A percentile compares a stretch with the other conserved stretches of the same genome.
Conservation (phyloP, 2,329 filamentous ascomycete genomes). For the Alternaria arborescens region DNA sequence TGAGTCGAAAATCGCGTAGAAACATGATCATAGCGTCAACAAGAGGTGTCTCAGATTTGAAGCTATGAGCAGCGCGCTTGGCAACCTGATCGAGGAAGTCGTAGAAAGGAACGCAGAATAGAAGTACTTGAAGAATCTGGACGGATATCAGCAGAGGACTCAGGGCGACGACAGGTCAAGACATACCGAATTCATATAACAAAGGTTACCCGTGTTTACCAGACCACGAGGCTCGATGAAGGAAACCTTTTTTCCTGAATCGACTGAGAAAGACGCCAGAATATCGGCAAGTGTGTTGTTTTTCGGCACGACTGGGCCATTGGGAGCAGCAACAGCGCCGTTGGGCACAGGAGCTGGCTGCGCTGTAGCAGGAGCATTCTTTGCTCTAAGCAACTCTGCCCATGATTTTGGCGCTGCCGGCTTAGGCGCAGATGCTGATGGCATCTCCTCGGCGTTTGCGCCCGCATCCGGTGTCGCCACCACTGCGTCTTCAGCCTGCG, state of each 20-base stretch:
- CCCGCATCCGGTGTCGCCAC: constrained; percentile 19
- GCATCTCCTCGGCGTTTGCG: constrained; percentile 42
- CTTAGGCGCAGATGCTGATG: constrained; percentile 55
- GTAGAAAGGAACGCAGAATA: constrained; percentile 94
- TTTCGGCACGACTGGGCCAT: constrained; percentile 58
- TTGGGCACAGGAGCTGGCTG: constrained; percentile 35
- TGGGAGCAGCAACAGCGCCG: constrained; percentile 37
- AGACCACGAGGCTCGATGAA: constrained; percentile 93
- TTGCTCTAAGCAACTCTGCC: constrained; percentile 71
- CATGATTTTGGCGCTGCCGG: constrained; percentile 67
- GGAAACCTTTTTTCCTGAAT: constrained; percentile 70
- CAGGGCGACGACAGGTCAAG: not conserved
- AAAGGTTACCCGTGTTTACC: constrained; percentile 98
- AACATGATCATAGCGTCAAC: constrained; percentile 98
- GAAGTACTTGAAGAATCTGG: constrained; percentile 91
- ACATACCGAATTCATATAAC: constrained; percentile 99
- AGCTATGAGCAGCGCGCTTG: constrained; percentile 84
- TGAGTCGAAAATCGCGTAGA: constrained; percentile 87
- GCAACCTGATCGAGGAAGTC: constrained; percentile 88
- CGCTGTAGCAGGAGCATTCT: constrained; percentile 50
- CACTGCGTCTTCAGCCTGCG: constrained; percentile 18
- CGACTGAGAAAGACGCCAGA: constrained; percentile 75
- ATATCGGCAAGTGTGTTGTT: constrained; percentile 77
- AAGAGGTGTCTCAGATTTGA: constrained; percentile 93
- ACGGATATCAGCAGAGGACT: constrained; percentile 41